Base-by-base conservation (phyloP, 352 stramenopile species). In the Albugo laibachii region DNA sequence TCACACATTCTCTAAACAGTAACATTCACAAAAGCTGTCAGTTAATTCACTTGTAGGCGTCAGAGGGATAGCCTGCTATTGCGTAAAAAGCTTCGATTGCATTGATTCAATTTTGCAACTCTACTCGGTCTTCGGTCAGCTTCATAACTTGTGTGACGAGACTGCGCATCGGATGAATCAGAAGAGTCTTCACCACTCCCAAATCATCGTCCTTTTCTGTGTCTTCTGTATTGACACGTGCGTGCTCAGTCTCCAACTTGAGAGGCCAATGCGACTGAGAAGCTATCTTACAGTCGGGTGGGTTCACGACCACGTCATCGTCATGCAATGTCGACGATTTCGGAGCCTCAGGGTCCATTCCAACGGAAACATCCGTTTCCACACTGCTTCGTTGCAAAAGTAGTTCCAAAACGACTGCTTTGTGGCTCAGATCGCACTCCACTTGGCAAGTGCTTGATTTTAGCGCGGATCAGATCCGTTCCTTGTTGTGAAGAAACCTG, bases 41-140 rank as follows among this genome's bases (percentile, higher is more conserved):
- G 49, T 54, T 87, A 89, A 15, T 74, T 50, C 12, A 69, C 36
- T 49, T 89, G 2, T 61, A 66, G 2, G 66, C 58, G 21, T 77
- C 66, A 0, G 57, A 65, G 19, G 73, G 70, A 2, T 71, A 62
- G 14, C 66, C 66, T n/a, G 79, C 65, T 21, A 92, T 80, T 18
- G 68, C 65, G 52, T 88, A 89, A 36, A 92, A 35, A 13, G 61
- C 69, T 53, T 92, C 87, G 18, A 92, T 47, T 11, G 74, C 72
- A 27, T 89, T 72, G 13, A 80, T 65, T 16, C 79, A 73, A 43
- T 82, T 65, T 15, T 56, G 60, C 36, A 80, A 88, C 0, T 58
- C 53, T 5, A 54, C 50, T 41, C 75, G 57, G 12, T 63, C 55
- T 13, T 88, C 66, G 20, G 85, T 69, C 39, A 84, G 68, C 36